Base-by-base conservation (phyloP, 495 filamentous ascomycete species). In the Trichoderma reesei region DNA sequence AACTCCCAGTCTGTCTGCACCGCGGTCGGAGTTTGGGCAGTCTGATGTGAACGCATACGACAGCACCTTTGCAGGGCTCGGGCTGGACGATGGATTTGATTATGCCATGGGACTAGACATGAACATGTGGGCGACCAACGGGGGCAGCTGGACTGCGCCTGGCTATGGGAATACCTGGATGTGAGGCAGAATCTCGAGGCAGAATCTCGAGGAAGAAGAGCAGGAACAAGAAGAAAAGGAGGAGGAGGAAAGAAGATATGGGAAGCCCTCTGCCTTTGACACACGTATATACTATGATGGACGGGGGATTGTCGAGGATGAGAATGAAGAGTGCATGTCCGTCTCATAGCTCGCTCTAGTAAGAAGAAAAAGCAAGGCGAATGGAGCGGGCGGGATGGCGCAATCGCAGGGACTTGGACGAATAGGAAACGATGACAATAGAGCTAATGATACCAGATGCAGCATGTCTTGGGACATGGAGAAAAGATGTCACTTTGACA, bases 11-110 rank as follows among this genome's bases (percentile, higher is more conserved):
- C 56, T 36, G 9, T 39, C 33, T 34, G 59, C 36, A 38, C 59
- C 59, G 9, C 36, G 39, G 14, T 38, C 59, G 9, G 61, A 63
- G 10, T 41, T 33, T 16, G 31, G 9, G n/a, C 61, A 41, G 61
- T 63, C 61, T 18, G 61, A 63, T 26, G 18, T 63, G 33, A 63
- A 63, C n/a, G 41, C 39, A 5, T 63, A 42, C 33, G 61, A 63
- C 39, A 41, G 61, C n/a, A 16, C 61, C 41, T 31, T 63, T 26
- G 61, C 20, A 34, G 61, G 61, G n/a, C 61, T 63, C 2, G 61
- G 41, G n/a, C 61, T 63, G 8, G 61, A 63, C 34, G 41, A 63
- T 16, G 61, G 61, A 8, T 44, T 63, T 26, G 61, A 63, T 18
- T 63, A 63, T 46, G 41, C 16, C 18, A 63, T 63, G 61, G 61